Percentiles rank a stretch among this genome's conserved stretches.
Evolutionary conservation across 805 yeast genomes (phyloP).

Genomic region (Jamesozyma piceae): DNA sequence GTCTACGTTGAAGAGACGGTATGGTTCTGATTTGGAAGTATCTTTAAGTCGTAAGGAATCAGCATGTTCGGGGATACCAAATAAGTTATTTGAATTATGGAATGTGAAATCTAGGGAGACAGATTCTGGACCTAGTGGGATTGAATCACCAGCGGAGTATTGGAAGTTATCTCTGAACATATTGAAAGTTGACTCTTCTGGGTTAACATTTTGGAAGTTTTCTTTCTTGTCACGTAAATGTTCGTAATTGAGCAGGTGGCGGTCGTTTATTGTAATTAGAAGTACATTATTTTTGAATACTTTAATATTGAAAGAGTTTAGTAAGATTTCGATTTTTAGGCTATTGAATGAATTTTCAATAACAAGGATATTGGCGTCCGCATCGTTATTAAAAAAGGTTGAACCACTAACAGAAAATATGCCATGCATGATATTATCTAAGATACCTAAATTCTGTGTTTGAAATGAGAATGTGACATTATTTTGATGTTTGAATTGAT

Average conservation of each 20-base stretch:
- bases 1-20: slow-evolving; percentile 85
- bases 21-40: slow-evolving; percentile 59
- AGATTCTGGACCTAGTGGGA: slow-evolving; percentile 85
- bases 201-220: slow-evolving; percentile 36
- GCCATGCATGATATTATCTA: background rate
- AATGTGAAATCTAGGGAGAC: slow-evolving; percentile 72
- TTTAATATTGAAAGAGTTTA: slow-evolving; percentile 32
- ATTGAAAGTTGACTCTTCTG: slow-evolving; percentile 55
- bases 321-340: slow-evolving; percentile 37
- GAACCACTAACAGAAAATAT: background rate
- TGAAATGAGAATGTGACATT: background rate
- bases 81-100: slow-evolving; percentile 51
- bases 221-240: slow-evolving; percentile 51
- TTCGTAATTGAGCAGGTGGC: slow-evolving; percentile 68
- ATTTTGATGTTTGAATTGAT: background rate
- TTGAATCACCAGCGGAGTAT: slow-evolving; percentile 41
- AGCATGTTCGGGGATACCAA: slow-evolving; percentile 97
- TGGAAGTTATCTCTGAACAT: slow-evolving; percentile 63
- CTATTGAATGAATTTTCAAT: slow-evolving; percentile 13
- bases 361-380: background rate
- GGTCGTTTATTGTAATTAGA: slow-evolving; percentile 57
- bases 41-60: slow-evolving; percentile 67
- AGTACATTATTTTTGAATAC: slow-evolving; percentile 38
- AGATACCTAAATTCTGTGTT: slow-evolving; percentile 1
- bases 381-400: background rate